These are phyloP conservation scores for Scenedesmus sp. DNA, from an alignment of 163 green algal species.

Conservation along the genomic window DNA sequence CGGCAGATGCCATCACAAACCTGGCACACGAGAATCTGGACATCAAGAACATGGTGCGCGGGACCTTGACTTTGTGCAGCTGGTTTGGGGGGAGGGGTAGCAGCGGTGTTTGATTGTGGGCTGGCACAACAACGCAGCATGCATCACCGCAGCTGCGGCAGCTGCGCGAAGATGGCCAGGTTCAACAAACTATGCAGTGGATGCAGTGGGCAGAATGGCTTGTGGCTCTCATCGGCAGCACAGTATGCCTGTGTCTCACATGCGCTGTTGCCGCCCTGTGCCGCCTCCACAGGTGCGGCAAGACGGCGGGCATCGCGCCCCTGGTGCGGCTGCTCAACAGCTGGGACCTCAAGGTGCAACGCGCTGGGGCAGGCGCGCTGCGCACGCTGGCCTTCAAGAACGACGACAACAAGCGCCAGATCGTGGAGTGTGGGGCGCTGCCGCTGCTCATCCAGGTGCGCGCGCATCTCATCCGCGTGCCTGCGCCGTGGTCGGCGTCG, in stretches of 20 bases:
- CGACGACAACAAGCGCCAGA: constrained; percentile 98
- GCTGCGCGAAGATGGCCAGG: too few relatives aligned
- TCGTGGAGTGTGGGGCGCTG: constrained; percentile 95
- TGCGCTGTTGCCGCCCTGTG: neutral
- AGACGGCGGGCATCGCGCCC: constrained; percentile 94
- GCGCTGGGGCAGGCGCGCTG: constrained; percentile 90
- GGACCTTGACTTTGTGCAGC: neutral
- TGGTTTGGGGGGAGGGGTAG: neutral
- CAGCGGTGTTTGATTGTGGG: too few relatives aligned
- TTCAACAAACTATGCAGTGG: too few relatives aligned
- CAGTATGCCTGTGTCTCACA: too few relatives aligned
- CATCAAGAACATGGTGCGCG: constrained; percentile 85
- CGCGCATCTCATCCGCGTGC: neutral
- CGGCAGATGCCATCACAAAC: constrained; percentile 97
- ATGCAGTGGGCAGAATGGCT: too few relatives aligned
- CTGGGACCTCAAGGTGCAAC: constrained; percentile 88
- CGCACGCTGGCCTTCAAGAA: constrained; percentile 99
- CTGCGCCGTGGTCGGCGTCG: too few relatives aligned
- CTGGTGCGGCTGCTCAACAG: constrained; percentile 92
- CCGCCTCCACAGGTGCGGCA: constrained; percentile 66
- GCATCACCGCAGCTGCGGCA: too few relatives aligned
- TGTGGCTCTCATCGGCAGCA: too few relatives aligned
- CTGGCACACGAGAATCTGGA: constrained; percentile 97
- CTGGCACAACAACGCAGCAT: too few relatives aligned
- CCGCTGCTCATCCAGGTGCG: constrained; percentile 95